These are phyloP conservation scores for Mycena capillaripes DNA, from an alignment of 768 basidiomycete genomes.

Conservation along the genomic window DNA sequence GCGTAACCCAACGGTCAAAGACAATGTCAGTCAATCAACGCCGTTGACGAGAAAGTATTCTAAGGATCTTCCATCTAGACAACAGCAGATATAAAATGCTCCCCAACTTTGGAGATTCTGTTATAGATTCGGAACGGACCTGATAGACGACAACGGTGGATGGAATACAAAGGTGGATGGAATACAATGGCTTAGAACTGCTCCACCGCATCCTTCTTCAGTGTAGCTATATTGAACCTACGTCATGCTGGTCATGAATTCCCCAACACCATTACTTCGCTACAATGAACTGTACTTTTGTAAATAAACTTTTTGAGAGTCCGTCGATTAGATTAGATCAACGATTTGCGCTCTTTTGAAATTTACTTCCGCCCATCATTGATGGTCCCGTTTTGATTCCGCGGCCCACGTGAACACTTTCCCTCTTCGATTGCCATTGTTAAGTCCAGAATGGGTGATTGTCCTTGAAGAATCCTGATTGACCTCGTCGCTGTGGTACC, in stretches of 20 bases:
- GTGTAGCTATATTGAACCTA: not conserved
- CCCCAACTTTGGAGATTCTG: not conserved
- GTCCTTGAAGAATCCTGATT: conserved; percentile 8
- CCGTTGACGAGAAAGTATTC: not conserved
- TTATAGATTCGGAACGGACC: not conserved
- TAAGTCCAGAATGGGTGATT: conserved; percentile 3
- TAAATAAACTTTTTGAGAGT: not conserved
- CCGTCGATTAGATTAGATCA: not conserved
- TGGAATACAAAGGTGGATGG: not conserved
- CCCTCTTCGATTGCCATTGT: not conserved
- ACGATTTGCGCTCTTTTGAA: not conserved
- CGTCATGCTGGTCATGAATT: no score
- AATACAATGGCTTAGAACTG: not conserved
- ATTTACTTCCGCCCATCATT: not conserved
- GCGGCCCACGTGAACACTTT: not conserved
- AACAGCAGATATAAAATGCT: no score
- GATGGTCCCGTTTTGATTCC: not conserved
- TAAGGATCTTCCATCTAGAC: no score
- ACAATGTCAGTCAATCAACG: not conserved
- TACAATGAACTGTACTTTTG: not conserved
- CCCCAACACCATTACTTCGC: not conserved
- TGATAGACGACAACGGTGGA: no score
- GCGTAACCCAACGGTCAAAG: not conserved
- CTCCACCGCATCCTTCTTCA: no score
- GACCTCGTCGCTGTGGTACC: conserved; percentile 10